phyloP scores from a whole-genome alignment of 352 stramenopile genomes.

The Phytophthora quininea region DNA sequence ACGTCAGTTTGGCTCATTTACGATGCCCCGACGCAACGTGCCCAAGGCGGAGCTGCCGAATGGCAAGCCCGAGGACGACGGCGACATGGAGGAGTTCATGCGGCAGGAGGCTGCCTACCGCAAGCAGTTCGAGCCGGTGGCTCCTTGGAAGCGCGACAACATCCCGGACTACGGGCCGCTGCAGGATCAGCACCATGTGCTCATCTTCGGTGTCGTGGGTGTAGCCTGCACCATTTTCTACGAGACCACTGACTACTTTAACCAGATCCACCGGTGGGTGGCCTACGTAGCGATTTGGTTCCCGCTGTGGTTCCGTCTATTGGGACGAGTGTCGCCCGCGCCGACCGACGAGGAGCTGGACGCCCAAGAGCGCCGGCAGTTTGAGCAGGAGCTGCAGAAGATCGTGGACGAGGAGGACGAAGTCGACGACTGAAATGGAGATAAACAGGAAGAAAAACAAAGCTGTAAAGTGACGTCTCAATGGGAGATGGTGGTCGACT shows the following conservation, averaged over 20 bases:
- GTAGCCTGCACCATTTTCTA: conserved; percentile 70
- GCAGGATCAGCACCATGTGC: conserved; percentile 58
- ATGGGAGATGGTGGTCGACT: neutral
- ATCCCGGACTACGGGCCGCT: conserved; percentile 84
- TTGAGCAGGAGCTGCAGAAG: conserved; percentile 55
- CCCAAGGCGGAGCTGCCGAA: conserved; percentile 27
- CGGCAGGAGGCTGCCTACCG: conserved; percentile 58
- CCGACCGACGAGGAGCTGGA: conserved; percentile 66
- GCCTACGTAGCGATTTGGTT: conserved; percentile 86
- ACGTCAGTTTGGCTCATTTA: too few species aligned
- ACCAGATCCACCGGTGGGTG: conserved; percentile 68
- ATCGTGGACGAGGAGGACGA: conserved; percentile 49
- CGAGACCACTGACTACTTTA: conserved; percentile 79
- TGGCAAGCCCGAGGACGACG: conserved; percentile 14
- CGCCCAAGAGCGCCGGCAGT: conserved; percentile 47
- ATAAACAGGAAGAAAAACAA: neutral
- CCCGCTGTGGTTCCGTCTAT: conserved; percentile 78
- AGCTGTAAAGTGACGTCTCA: too few species aligned
- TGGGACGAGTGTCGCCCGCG: conserved; percentile 67
- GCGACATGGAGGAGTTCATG: conserved; percentile 44
- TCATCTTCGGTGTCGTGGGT: conserved; percentile 76
- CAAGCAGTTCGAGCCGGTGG: conserved; percentile 76
- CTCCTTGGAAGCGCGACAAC: conserved; percentile 78
- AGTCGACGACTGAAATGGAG: conserved; percentile 33
- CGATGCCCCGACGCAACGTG: conserved; percentile 23